Conservation (phyloP, 2,329 filamentous ascomycete species). For the Celoporthe dispersa region DNA sequence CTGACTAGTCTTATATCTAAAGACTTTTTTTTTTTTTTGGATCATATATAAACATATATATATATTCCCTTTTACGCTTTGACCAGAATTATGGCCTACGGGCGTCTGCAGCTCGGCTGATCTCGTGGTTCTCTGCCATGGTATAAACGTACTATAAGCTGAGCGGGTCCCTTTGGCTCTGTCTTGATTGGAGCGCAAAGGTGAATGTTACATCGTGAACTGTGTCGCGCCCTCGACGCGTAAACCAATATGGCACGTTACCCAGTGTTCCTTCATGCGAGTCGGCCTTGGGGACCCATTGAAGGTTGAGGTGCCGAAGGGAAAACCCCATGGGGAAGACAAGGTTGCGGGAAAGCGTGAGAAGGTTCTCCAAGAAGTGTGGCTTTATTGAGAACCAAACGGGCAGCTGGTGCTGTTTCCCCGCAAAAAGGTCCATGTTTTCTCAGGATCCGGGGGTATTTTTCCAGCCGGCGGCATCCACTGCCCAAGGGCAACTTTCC, state of each 20-base stretch:
- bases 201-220: not conserved
- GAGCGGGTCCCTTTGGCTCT: not conserved
- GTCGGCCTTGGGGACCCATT: not conserved
- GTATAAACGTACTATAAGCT: not conserved
- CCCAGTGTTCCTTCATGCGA: not conserved
- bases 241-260: not conserved
- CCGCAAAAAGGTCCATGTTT: not conserved
- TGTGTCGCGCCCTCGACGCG: too few relatives aligned
- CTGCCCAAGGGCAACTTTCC: not conserved
- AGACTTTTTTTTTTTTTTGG: too few relatives aligned
- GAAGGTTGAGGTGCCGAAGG: not conserved
- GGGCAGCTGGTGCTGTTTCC: slow-evolving; percentile 3
- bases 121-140: not conserved
- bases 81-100: not conserved
- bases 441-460: not conserved
- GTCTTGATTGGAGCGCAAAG: slow-evolving; percentile 3
- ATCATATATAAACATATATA: too few relatives aligned
- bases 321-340: not conserved
- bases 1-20: not conserved
- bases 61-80: not conserved
- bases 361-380: too few relatives aligned
- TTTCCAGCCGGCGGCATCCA: not conserved
- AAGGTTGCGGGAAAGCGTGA: too few relatives aligned
- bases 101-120: not conserved
- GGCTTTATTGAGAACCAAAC: not conserved